Evolutionary conservation across 129 eudicot genomes (phyloP), one percentile per base, ranked within the genome.

Genomic region (Sambucus nigra): DNA sequence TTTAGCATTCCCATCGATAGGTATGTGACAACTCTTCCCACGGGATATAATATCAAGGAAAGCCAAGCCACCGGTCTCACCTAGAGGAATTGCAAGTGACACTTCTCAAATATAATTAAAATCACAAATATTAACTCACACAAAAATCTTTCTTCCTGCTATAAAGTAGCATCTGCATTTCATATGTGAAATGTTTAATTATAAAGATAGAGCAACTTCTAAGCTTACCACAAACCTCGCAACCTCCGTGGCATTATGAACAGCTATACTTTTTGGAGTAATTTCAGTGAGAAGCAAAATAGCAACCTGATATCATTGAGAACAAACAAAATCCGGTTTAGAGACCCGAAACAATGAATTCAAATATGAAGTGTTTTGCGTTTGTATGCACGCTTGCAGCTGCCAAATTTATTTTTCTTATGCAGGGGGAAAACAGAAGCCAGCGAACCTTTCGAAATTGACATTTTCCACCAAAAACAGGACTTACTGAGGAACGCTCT

Each of bases 41-140:
- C 95, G 2, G 99, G 99, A 72, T 91, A 91, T 51, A 91, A 56
- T 45, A 91, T 68, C 28, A 86, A 63, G 55, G 99, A 91, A 79
- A 91, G 99, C 99, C 95, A 91, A 14, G 95, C 95, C 55, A 91
- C 94, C 41, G 99, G 99, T 65, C 95, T 91, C 78, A 86, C 99
- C 99, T 91, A 78, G 53, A 82, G 51, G 71, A 69, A 77, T 72
- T 48, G 24, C 59, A 56, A 53, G 33, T 42, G 38, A 59, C 22
- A 80, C 44, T 46, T 35, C 29, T 56, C 59, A 69, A 61, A 33
- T 20, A 21, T 2, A 15, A 7, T 35, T 4, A 55, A 33, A 11
- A 31, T 19, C 57, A 64, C 39, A 7, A 38, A 54, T 16, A 57
- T 57, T 13, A 46, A 65, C 13, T 23, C 24, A 41, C 24, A 13